phyloP scores from a whole-genome alignment of 805 yeast genomes.

The Debaryomyces hansenii region DNA sequence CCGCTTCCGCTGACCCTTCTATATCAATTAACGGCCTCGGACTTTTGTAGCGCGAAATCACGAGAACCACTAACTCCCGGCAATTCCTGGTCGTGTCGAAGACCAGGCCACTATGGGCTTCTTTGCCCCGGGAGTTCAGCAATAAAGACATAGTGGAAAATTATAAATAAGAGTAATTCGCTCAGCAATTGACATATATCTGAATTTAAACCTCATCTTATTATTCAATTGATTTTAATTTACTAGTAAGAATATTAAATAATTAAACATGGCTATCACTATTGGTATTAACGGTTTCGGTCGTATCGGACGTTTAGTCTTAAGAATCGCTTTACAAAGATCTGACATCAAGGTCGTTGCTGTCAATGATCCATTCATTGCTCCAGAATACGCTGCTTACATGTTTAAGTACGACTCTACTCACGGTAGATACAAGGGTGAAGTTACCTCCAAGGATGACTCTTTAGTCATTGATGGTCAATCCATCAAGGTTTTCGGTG shows the following conservation, averaged over 20 bases:
- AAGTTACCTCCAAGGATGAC: constrained; percentile 59
- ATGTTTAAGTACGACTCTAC: constrained; percentile 95
- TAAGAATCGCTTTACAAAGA: constrained; percentile 77
- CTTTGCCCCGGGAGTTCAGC: constrained; percentile 4
- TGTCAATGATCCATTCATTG: constrained; percentile 89
- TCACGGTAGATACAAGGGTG: constrained; percentile 83
- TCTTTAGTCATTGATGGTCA: constrained; percentile 68
- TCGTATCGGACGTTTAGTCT: constrained; percentile 87
- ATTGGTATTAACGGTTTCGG: constrained; percentile 96
- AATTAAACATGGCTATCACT: constrained; percentile 52
- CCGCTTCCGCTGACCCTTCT: too few species aligned
- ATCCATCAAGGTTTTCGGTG: constrained; percentile 67
- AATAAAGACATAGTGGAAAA: background rate
- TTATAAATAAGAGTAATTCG: background rate
- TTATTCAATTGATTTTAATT: background rate
- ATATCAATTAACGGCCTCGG: background rate
- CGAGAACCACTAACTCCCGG: background rate
- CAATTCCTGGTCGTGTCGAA: background rate
- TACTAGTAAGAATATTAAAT: background rate
- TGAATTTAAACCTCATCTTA: background rate
- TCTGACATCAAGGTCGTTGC: constrained; percentile 80
- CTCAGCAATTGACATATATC: background rate
- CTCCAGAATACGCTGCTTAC: constrained; percentile 89
- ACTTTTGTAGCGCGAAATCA: background rate
- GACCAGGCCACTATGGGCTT: constrained; percentile 1